Evolutionary conservation across 352 stramenopile genomes (phyloP), one percentile per base, ranked within the genome.

Genomic region (Pythium chondricola): DNA sequence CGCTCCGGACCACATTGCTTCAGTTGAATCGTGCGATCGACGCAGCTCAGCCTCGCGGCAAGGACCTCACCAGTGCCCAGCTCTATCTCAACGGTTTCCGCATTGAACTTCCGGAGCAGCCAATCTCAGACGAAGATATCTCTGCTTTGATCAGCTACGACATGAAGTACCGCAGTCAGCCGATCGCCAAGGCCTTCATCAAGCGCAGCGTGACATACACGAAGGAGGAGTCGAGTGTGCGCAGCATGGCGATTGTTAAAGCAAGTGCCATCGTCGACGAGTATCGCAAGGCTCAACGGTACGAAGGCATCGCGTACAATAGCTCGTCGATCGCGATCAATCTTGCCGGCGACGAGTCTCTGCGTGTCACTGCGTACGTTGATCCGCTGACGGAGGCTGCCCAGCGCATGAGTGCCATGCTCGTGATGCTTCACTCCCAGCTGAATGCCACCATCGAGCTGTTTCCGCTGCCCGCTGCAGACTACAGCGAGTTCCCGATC

Each of bases 351-450:
- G 68, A 86, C 21, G 56, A 67, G 21, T 70, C 67, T 3, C 58
- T 96, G 20, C 48, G 67, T 9, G 74, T 97, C 8, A 55, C 66
- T 32, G 86, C 84, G 0, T 83, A 97, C 36, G 46, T 98, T 18
- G 90, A 98, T 40, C 94, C 94, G 4, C 63, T 98, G 14, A 93
- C 85, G 0, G 75, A 94, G 33, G 76, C 85, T 9, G 80, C 86
- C 36, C 94, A 98, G 50, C 69, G 88, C 27, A 89, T 90, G 29
- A 91, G 86, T 17, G 85, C 86, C 1, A 63, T 98, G 31, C 61
- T 98, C 18, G 53, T 72, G 11, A 90, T 89, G 77, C 51, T 94
- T 9, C 73, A 76, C 21, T 56, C 55, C 7, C 80, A 91, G 60
- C 61, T 94, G 0, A 85, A 86, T 32, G 78, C 81, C 9, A 81